Conservation (phyloP, 305 asterid genomes). For the Coffea humblotiana region DNA sequence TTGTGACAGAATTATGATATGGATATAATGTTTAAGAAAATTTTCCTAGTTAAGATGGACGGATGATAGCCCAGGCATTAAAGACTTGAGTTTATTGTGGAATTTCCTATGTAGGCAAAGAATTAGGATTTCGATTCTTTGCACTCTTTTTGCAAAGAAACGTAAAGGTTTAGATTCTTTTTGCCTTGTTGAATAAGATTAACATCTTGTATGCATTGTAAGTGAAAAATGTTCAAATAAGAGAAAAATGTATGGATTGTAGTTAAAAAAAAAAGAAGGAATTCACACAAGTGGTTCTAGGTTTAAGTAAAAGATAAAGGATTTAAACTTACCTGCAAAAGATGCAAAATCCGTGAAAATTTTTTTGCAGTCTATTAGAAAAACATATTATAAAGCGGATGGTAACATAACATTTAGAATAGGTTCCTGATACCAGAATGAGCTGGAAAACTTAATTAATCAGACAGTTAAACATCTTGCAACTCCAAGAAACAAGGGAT, state of each 20-base stretch:
- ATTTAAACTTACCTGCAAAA: not conserved
- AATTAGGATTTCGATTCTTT: not conserved
- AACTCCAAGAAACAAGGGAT: slow-evolving; percentile 16
- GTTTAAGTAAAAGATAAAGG: not conserved
- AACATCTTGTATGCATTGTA: not conserved
- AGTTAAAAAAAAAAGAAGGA: not conserved
- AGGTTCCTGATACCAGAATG: not conserved
- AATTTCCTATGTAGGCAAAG: not conserved
- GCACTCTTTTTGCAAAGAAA: too few species aligned
- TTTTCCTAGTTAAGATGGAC: not conserved
- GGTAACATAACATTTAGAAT: not conserved
- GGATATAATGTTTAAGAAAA: too few species aligned
- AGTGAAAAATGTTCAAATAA: not conserved
- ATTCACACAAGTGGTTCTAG: not conserved
- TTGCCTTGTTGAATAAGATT: not conserved
- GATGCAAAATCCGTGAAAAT: not conserved
- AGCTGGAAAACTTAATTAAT: slow-evolving; percentile 4
- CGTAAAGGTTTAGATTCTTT: too few species aligned
- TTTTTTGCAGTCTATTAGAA: not conserved
- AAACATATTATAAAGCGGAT: not conserved
- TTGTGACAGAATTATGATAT: not conserved
- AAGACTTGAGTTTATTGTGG: not conserved
- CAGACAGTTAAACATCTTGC: not conserved
- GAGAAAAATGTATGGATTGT: not conserved
- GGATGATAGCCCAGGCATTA: not conserved